A percentile compares a stretch with the other conserved stretches of the same genome.
phyloP scores from a whole-genome alignment of 768 basidiomycete genomes.

The Pulveroboletus sp. region DNA sequence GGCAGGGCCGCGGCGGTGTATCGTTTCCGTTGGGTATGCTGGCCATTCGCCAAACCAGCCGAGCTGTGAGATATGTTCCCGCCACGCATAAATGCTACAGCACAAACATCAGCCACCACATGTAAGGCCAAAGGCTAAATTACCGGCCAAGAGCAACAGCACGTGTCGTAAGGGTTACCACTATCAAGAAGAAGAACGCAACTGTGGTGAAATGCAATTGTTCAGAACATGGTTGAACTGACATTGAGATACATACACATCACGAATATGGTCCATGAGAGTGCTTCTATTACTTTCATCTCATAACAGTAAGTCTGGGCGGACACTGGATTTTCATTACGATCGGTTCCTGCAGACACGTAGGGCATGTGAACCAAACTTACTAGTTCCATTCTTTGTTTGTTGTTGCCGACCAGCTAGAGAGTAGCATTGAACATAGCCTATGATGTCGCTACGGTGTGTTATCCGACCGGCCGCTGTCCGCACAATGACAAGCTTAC shows the following conservation, averaged over 20 bases:
- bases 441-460: constrained; percentile 60
- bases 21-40: constrained; percentile 40
- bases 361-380: constrained; percentile 17
- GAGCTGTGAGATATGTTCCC: constrained; percentile 46
- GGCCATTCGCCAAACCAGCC: constrained; percentile 76
- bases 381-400: constrained; percentile 55
- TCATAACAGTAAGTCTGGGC: constrained; percentile 61
- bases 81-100: constrained; percentile 29
- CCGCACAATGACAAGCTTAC: constrained; percentile 36
- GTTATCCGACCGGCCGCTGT: constrained; percentile 2
- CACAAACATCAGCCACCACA: not conserved
- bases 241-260: constrained; percentile 34
- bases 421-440: constrained; percentile 53
- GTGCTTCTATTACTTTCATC: constrained; percentile 74
- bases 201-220: constrained; percentile 26
- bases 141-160: constrained; percentile 32
- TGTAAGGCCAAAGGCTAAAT: not conserved
- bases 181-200: constrained; percentile 46
- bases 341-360: constrained; percentile 3
- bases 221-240: constrained; percentile 1
- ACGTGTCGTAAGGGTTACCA: constrained; percentile 49
- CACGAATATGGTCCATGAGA: constrained; percentile 72
- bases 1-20: constrained; percentile 19
- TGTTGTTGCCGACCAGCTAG: constrained; percentile 39
- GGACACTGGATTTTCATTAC: constrained; percentile 41